Evolutionary conservation across 257 asterid species (phyloP), one percentile per base, ranked within the genome.

Genomic region (Scutellaria baicalensis): DNA sequence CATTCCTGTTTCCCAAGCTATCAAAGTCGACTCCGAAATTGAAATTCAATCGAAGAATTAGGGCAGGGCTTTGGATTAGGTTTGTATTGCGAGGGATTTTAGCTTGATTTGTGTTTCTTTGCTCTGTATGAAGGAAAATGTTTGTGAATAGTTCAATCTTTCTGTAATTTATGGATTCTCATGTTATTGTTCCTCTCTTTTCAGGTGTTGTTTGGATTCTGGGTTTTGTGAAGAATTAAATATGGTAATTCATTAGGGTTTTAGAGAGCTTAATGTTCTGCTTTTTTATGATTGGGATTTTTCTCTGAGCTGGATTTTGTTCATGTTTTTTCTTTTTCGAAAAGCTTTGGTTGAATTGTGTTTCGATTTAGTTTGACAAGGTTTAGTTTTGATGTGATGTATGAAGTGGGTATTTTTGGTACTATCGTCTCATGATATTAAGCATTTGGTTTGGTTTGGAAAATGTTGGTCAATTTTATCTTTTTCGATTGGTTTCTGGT

Each of bases 161-260:
- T 69, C 9, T 52, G 8, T 39, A 8, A 31, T 35, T 36, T 35
- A 9, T 8, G 39, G 43, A 59, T 67, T n/a, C 31, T 75, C 4
- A 52, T 47, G 14, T 6, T 2, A 31, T n/a, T 48, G 4, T 38
- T 58, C 3, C 33, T 40, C 66, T 2, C 1, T 2, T 44, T 78
- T 40, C 73, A 72, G 82, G 71, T 13, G 67, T 44, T 5, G 17
- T 9, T 45, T 40, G 12, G 66, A 44, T 42, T 23, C 60, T 43
- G 48, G 64, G 16, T 8, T 45, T 72, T 10, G 38, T 21, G 36
- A 73, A 31, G 35, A 62, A 1, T 55, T 57, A 16, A 2, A 9
- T 2, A 78, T 78, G 82, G 82, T 78, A 78, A 45, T 62, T 68
- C 31, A 57, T 54, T 45, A 64, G 58, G 33, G 14, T 33, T 51